Evolutionary conservation across 805 yeast species (phyloP).

Genomic region (Ogataea pini): DNA sequence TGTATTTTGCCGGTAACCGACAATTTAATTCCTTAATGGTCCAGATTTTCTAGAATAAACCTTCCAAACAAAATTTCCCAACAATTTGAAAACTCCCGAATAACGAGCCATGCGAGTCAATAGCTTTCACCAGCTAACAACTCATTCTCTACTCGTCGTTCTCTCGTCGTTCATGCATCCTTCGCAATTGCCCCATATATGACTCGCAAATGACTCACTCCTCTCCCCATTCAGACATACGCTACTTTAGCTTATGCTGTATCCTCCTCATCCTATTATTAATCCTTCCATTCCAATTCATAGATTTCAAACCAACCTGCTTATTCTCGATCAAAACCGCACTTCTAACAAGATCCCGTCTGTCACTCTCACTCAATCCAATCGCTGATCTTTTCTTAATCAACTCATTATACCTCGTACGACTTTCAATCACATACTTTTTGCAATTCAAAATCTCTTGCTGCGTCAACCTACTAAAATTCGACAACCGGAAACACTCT

Average conservation of each 20-base stretch:
- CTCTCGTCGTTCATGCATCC: too few relatives aligned
- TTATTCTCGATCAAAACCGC: conserved; percentile 26
- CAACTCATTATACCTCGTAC: conserved; percentile 43
- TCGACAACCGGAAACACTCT: conserved; percentile 59
- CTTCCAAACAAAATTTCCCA: too few relatives aligned
- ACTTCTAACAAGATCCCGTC: conserved; percentile 30
- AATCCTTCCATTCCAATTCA: conserved; percentile 38
- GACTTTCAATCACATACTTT: conserved; percentile 68
- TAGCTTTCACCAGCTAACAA: too few relatives aligned
- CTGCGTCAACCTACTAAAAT: conserved; percentile 64
- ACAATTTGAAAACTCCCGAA: too few relatives aligned
- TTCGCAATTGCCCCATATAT: too few relatives aligned
- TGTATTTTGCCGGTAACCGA: too few relatives aligned
- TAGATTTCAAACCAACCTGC: conserved; percentile 33
- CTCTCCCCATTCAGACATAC: too few relatives aligned
- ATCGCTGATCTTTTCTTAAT: conserved; percentile 33
- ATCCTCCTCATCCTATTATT: conserved; percentile 34
- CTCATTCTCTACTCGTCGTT: too few relatives aligned
- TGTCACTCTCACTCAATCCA: conserved; percentile 33
- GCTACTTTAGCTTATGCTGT: conserved; percentile 26
- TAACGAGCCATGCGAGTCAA: too few relatives aligned
- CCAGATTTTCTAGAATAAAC: too few relatives aligned
- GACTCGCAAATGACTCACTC: too few relatives aligned
- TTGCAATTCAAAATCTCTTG: conserved; percentile 80
- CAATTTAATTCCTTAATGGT: too few relatives aligned